Conservation (phyloP, 164 flowering plant species). For the Sextonia rubra region DNA sequence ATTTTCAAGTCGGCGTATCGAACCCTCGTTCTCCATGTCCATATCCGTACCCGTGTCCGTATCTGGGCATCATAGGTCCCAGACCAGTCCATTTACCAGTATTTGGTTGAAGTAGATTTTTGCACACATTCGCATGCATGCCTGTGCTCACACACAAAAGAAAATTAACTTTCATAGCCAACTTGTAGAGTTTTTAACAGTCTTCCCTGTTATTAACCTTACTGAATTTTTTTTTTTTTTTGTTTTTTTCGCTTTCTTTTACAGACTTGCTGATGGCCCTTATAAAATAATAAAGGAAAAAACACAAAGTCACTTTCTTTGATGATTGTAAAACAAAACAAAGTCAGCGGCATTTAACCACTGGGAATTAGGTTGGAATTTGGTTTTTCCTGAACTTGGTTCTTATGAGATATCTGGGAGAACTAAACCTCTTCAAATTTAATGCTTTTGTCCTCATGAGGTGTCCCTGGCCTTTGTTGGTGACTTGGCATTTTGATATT, state of each 20-base stretch:
- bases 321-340: neutral
- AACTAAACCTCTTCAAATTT: no score
- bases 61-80: no score
- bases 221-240: no score
- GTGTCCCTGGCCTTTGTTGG: neutral
- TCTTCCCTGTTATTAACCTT: neutral
- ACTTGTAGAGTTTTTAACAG: neutral
- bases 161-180: neutral
- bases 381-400: neutral
- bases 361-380: neutral
- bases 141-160: neutral
- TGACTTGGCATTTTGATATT: no score
- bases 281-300: no score
- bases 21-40: no score
- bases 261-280: no score
- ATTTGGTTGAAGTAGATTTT: no score
- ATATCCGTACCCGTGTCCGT: no score
- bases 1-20: no score
- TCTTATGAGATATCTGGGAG: neutral
- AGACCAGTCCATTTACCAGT: no score
- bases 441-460: neutral
- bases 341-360: neutral
- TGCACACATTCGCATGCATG: neutral
- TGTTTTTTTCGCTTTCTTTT: no score
- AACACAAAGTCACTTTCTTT: neutral